Base-by-base conservation (phyloP, 768 basidiomycete genomes). In the Kwoniella mangroviensis region DNA sequence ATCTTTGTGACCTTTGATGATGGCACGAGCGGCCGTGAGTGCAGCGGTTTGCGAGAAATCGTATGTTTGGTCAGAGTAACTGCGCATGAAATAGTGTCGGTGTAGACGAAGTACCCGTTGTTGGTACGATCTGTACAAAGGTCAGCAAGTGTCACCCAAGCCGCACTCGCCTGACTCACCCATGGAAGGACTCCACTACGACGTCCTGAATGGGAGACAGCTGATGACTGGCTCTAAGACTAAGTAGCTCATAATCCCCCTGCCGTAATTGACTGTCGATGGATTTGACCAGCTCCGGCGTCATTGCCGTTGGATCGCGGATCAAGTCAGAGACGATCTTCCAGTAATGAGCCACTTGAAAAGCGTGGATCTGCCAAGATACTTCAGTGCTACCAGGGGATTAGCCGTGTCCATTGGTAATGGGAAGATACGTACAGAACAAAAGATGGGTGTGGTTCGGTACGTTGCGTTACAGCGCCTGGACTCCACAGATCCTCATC, bases 11-110 rank as follows among this genome's bases (percentile, higher is more conserved):
- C 65, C 65, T 55, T 58, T 57, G 24, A 66, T 43, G 12, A 58
- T 57, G 1, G 56, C 15, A 45, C 65, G 65, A 24, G 65, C 65
- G 19, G 65, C 65, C 12, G 65, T n/a, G 19, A 66, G 24, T 43
- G 65, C 65, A 34, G 54, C 56, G 40, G 55, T 24, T 45, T 58
- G 65, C 9, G 65, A 66, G 21, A 45, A 66, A n/a, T 54, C 65
- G 41, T 57, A 66, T 1, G 34, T 21, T 4, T 10, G 21, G 17
- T 56, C 54, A 15, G 54, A 21, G 28, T 66, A 66, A 24, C 65
- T 66, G 28, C 56, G 65, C 9, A 66, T 19, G 56, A 66, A 66
- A 55, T 28, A 66, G 19, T 42, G 40, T 5, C 65, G 65, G 21
- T 66, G 65, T 22, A 66, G 45, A 9, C 65, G 65, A 10, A 66